Evolutionary conservation across 2,329 filamentous ascomycete genomes (phyloP).

Genomic region (Fusarium chaquense): DNA sequence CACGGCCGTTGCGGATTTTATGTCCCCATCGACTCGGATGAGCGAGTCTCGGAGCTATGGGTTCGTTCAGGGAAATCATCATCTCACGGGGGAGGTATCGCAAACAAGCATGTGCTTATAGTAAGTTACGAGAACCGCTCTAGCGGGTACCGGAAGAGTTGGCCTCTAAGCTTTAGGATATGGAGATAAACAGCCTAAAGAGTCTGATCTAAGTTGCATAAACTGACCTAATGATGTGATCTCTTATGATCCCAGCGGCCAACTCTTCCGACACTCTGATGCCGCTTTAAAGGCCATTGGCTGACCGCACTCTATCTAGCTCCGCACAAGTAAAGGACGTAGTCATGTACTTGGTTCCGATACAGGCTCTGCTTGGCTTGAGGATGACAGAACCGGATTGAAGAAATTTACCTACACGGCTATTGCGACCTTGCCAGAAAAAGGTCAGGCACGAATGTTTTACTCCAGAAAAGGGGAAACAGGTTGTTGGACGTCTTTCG

Average conservation of each 20-base stretch:
- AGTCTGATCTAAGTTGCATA: no score
- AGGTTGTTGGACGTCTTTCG: background rate
- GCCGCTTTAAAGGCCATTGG: background rate
- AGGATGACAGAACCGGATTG: accelerated
- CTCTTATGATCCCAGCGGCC: no score
- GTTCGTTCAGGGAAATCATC: background rate
- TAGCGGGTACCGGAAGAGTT: no score
- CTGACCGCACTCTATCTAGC: background rate
- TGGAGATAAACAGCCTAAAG: no score
- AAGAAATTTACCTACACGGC: background rate
- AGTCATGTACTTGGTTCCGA: background rate
- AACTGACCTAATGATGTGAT: no score
- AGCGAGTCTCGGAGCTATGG: background rate
- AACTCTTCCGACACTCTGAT: no score
- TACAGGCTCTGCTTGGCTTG: accelerated
- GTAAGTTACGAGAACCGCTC: background rate
- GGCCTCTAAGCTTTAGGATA: no score
- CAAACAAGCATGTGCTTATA: background rate
- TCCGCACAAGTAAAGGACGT: background rate
- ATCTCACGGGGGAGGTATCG: accelerated
- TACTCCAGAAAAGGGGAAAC: background rate
- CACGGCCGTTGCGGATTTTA: accelerated
- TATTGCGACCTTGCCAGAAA: background rate
- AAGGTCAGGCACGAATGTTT: background rate
- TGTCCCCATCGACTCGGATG: background rate